Percentiles rank a stretch among this genome's conserved stretches.
Conservation (phyloP, 2,329 filamentous ascomycete species). For the Pestalotiopsis sp. region DNA sequence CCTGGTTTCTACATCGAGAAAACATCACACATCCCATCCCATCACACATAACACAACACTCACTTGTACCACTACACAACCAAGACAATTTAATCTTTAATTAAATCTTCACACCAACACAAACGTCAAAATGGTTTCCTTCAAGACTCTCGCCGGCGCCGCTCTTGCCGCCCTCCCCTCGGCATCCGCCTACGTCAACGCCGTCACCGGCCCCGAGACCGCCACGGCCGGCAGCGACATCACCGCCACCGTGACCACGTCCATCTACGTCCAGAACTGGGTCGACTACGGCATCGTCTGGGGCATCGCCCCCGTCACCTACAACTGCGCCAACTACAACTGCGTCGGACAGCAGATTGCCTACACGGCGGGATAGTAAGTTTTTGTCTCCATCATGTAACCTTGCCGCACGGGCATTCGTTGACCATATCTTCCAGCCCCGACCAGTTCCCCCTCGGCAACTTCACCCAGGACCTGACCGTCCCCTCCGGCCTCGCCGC, state of each 20-base stretch:
- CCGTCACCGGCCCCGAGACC: constrained; percentile 22
- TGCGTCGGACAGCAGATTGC: constrained; percentile 30
- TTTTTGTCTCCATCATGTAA: background rate
- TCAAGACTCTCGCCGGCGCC: constrained; percentile 25
- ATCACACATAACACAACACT: too few relatives aligned
- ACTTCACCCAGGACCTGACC: constrained; percentile 19
- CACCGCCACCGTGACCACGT: constrained; percentile 25
- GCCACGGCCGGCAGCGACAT: constrained; percentile 26
- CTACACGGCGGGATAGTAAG: constrained; percentile 28
- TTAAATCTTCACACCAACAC: background rate
- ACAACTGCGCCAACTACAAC: constrained; percentile 18
- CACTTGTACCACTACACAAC: background rate
- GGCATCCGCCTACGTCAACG: constrained; percentile 25
- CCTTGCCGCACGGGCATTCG: too few relatives aligned
- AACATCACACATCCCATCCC: too few relatives aligned
- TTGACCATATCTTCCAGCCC: constrained; percentile 14
- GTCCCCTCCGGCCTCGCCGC: constrained; percentile 19
- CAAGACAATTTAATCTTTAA: background rate
- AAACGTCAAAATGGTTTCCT: constrained; percentile 26
- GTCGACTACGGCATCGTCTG: constrained; percentile 34
- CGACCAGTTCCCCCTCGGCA: constrained; percentile 6
- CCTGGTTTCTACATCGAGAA: too few relatives aligned
- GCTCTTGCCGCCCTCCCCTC: constrained; percentile 23
- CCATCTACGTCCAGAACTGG: constrained; percentile 36
- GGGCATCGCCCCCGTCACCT: constrained; percentile 21